Conservation (phyloP, 257 asterid genomes). For the Hygrophila difformis region DNA sequence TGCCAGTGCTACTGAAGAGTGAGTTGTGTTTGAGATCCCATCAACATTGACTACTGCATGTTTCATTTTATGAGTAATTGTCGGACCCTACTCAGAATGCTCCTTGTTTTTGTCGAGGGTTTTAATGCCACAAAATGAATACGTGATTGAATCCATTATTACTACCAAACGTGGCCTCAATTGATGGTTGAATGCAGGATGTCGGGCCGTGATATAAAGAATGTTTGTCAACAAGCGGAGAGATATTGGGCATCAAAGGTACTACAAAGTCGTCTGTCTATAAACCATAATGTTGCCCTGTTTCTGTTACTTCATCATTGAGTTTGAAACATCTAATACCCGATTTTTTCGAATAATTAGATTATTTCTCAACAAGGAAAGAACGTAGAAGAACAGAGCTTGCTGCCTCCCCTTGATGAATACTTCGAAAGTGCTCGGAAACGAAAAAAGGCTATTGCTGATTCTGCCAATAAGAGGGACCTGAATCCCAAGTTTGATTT, state of each 20-base stretch:
- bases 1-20: too few species aligned
- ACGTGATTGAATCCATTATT: too few species aligned
- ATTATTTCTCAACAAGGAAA: slow-evolving; percentile 61
- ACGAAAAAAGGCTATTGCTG: slow-evolving; percentile 35
- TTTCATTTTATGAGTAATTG: neutral
- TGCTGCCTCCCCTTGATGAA: slow-evolving; percentile 66
- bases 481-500: slow-evolving; percentile 64
- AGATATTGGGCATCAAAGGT: slow-evolving; percentile 99
- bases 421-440: slow-evolving; percentile 48
- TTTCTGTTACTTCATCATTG: too few species aligned
- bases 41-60: neutral
- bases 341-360: slow-evolving; percentile 23
- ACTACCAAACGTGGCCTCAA: too few species aligned
- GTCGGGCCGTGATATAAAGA: slow-evolving; percentile 92
- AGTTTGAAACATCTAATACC: slow-evolving; percentile 12
- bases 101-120: too few species aligned
- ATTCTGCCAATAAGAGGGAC: slow-evolving; percentile 27
- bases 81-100: too few species aligned
- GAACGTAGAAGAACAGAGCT: slow-evolving; percentile 25
- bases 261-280: slow-evolving; percentile 4
- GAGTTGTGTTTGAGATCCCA: slow-evolving; percentile 15
- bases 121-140: too few species aligned
- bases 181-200: slow-evolving; percentile 49
- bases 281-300: too few species aligned
- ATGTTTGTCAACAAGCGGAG: slow-evolving; percentile 88